Base-by-base conservation (phyloP, 2,329 filamentous ascomycete genomes). In the Aspergillus transmontanensis region DNA sequence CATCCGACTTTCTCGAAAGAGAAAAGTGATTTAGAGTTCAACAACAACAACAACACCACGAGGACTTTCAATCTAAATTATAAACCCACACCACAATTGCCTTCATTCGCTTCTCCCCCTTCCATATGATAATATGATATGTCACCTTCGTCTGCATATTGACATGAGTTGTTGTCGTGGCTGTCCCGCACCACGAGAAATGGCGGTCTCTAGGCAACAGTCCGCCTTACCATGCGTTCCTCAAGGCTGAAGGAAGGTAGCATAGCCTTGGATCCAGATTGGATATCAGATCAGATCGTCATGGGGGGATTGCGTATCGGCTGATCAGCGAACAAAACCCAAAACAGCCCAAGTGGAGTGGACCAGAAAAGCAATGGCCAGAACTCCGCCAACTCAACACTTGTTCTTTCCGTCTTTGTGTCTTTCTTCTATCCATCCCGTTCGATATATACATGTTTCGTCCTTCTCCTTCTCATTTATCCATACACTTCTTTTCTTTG, bases 371-470 rank as follows among this genome's bases (percentile, higher is more conserved):
- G 51, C 51, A 55, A 39, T 55, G 51, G 32, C 19, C 12, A 55
- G 51, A 55, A 55, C 12, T 26, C 32, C 32, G 51, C 51, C 51
- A 55, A 55, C 51, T 39, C 51, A 55, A 55, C 51, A 55, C 51
- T 55, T 55, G 51, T 55, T 55, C 51, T 55, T 55, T 55, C 32
- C 32, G 32, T 26, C 32, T 55, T 55, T 55, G 32, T 39, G 21
- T 26, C 51, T 39, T 41, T 39, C n/a, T 41, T 41, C 21, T 39
- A 4, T 14, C 9, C 28, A 36, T 12, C 51, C 39, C 11, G 10
- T 34, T 54, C 14, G 30, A 39, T 55, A 39, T 39, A 39, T 41
- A 23, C n/a, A 39, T 39, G 10, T 9, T 32, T 55, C 51, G 32
- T 26, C 32, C 11, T 39, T 26, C 30, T 4, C n/a, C 9, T 23